Base-by-base conservation (phyloP, 2,329 filamentous ascomycete genomes). In the Escovopsis sp. region DNA sequence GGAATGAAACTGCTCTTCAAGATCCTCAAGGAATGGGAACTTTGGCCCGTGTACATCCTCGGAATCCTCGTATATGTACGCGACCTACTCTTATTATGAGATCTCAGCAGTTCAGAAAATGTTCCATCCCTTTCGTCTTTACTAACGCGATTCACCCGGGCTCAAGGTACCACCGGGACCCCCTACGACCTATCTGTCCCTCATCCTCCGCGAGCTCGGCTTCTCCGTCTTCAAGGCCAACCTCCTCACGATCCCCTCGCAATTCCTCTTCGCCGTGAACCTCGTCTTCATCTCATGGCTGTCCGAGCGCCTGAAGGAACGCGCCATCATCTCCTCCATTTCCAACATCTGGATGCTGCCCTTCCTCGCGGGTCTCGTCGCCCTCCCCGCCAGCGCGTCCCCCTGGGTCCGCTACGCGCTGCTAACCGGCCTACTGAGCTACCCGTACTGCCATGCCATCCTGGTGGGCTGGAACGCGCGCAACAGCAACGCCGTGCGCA, bases 401-500 rank as follows among this genome's bases (percentile, higher is more conserved):
- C 52, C 55, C 0, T 69, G 65, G 65, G 44, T 59, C 39, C 50
- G 55, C 8, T 58, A 62, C 49, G 48, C 64, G 43, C 41, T 57
- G 14, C 43, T 57, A 35, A 50, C 48, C 0, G 50, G 48, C 5
- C 44, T 60, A 8, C 43, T 59, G 5, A 53, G 53, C 3, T 52
- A 50, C 28, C 56, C 56, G 0, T 56, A 55, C 31, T 42, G 28
- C 21, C 66, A 76, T 44, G 65, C 69, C 0, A 65, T 74, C 15
- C 56, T 70, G 27, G 71, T 74, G 1, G 70, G 66, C 0, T 66
- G 70, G 53, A 69, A 64, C 0, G 70, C 66, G 2, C 61, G 69
- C 31, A 77, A 76, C 43, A 63, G 70, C 0, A 70, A 71, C 31
- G 65, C 65, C 2, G 72, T 76, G 2, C 60, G 70, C 8, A 73